A percentile compares a stretch with the other conserved stretches of the same genome.
Evolutionary conservation across 2,329 filamentous ascomycete genomes (phyloP).

Genomic region (Cladosporium halotolerans): DNA sequence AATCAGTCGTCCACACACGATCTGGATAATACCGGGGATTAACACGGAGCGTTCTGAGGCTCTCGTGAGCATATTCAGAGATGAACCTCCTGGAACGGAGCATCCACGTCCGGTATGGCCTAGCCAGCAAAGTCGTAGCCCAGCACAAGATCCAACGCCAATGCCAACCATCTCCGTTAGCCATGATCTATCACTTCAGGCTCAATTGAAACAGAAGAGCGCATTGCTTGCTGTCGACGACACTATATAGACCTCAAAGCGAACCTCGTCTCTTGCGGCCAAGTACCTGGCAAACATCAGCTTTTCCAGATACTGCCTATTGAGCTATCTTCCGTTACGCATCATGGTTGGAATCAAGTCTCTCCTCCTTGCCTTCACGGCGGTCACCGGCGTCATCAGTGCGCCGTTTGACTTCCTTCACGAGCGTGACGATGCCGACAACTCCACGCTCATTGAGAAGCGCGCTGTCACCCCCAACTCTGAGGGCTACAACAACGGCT

Average conservation of each 20-base stretch:
- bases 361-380: constrained; percentile 34
- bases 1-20: too few relatives aligned
- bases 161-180: background rate
- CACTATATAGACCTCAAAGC: background rate
- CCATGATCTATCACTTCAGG: background rate
- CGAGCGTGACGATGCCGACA: constrained; percentile 28
- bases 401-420: constrained; percentile 28
- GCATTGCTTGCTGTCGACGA: background rate
- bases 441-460: constrained; percentile 26
- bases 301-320: background rate
- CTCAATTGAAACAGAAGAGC: background rate
- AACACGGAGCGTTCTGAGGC: too few relatives aligned
- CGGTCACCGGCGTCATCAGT: constrained; percentile 31
- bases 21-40: too few relatives aligned
- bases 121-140: too few relatives aligned
- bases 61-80: too few relatives aligned
- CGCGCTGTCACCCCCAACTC: constrained; percentile 39
- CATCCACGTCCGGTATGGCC: too few relatives aligned
- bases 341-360: constrained; percentile 11
- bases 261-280: background rate
- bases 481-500: constrained; percentile 49
- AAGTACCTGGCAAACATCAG: background rate
- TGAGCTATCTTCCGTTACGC: background rate
- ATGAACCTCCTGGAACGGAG: too few relatives aligned
- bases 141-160: background rate